Evolutionary conservation across 805 yeast genomes (phyloP), one percentile per base, ranked within the genome.

Genomic region (Saccharomycopsis babjevae): DNA sequence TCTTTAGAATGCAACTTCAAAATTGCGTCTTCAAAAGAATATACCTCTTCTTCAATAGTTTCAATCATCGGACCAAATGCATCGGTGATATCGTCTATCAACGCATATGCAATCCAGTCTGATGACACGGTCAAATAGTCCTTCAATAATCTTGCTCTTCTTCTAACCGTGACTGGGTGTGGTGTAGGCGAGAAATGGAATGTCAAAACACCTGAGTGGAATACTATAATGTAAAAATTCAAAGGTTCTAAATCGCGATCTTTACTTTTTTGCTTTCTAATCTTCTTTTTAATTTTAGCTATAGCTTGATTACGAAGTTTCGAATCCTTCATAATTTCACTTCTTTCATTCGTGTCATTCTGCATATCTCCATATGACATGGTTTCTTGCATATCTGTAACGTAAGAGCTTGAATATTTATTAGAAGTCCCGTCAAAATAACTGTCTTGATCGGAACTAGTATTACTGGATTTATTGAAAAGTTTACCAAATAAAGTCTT

Each of bases 1-100:
- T 76, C 81, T 1, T 86, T 85, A 22, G 91, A 85, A 71, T 93
- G 96, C 93, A 94, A 86, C 61, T 80, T 79, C 67, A 94, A 76
- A 58, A 94, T 93, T 2, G 92, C 88, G 68, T 93, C 97, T 69
- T 94, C 99, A 64, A 94, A 94, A n/a, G 83, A 80, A 70, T 91
- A 90, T 25, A 94, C 98, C 68, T 94, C 99, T 62, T 85, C 90
- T 70, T 94, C 98, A 58, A 94, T 92, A 56, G 93, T 83, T 62
- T 89, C 96, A 64, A 94, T 92, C 86, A 94, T 83, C 1, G 99
- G 99, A 0, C 96, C 98, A 77, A 89, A 94, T 0, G 96, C 96
- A 77, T 94, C 99, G 0, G 97, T 93, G 65, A 94, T 89, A 71
- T 94, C 98, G 75, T 94, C 99, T 67, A 94, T 89, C 65, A 94